phyloP scores from a whole-genome alignment of 176 grass and related monocot species.

The Saccharum spontaneum region DNA sequence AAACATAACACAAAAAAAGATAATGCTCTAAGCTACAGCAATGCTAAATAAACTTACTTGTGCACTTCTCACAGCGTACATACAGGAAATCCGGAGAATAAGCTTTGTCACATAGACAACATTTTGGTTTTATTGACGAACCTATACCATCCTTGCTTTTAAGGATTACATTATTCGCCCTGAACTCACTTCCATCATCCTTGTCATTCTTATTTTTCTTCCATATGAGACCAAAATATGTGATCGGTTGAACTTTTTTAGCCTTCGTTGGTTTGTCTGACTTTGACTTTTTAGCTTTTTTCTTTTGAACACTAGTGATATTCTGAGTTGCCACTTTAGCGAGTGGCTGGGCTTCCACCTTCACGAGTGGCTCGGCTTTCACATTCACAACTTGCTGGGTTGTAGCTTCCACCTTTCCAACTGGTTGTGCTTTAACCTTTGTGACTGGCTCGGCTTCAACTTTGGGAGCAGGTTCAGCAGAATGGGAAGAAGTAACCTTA shows the following conservation, averaged over 20 bases:
- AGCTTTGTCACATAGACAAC: constrained; percentile 70
- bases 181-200: constrained; percentile 56
- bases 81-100: constrained; percentile 71
- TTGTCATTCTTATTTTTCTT: constrained; percentile 56
- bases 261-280: constrained; percentile 46
- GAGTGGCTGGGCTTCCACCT: constrained; percentile 5
- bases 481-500: constrained; percentile 43
- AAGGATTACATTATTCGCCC: constrained; percentile 70
- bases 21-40: constrained; percentile 27
- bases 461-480: constrained; percentile 31
- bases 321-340: constrained; percentile 31
- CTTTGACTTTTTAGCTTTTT: constrained; percentile 43
- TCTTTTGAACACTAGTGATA: constrained; percentile 30
- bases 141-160: constrained; percentile 64
- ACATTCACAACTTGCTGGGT: not conserved
- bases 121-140: constrained; percentile 50
- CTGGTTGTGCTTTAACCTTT: constrained; percentile 24
- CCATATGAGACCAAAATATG: constrained; percentile 84
- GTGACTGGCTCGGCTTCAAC: constrained; percentile 2
- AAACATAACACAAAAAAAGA: constrained; percentile 27
- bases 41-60: constrained; percentile 51
- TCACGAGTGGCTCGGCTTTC: constrained; percentile 7
- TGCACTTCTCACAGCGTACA: constrained; percentile 81
- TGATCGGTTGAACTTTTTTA: constrained; percentile 48
- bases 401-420: constrained; percentile 7